Base-by-base conservation (phyloP, 192 early-diverging fungal species). In the Umbelopsis sp. region DNA sequence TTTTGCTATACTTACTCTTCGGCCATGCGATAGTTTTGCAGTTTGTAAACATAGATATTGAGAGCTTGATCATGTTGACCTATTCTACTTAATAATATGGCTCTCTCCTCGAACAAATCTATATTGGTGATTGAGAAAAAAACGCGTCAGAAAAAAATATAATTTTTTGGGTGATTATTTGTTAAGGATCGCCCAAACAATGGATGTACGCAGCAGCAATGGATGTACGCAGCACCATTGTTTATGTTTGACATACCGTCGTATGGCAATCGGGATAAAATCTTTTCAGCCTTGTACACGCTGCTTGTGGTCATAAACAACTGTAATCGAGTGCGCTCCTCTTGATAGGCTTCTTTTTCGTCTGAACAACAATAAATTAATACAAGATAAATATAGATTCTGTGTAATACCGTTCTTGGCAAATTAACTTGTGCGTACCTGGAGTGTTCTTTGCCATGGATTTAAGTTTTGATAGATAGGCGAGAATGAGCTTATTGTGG, bases 11-110 rank as follows among this genome's bases (percentile, higher is more conserved):
- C 78, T 51, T 78, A 91, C 87, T 86, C 84, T 72, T 92, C 85
- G 35, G 92, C 92, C 46, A 89, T 73, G 13, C 78, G 71, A 71
- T 88, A 87, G 72, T 91, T 91, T 20, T 82, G 75, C 25, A 98
- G 80, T 65, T 91, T 90, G 75, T 92, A 91, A 15, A 96, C 90
- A 73, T 93, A 90, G 68, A 97, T 87, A 49, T 83, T 76, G 25
- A 98, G 79, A 4, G 95, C 92, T 68, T 98, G 93, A 64, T 91
- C 90, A 67, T 97, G 94, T 51, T 92, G 89, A 11, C 91, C 91
- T 64, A 98, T 88, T 49, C 92, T 81, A 71, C 91, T 88, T 7
- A 98, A 82, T 11, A 97, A 79, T 35, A 93, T 81, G 0, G 91
- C 91, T 9, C 92, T 82, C 76, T 96, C 96, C 72, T 94, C 92